Evolutionary conservation across 2,329 filamentous ascomycete genomes (phyloP).

Genomic region (Alternaria solani): DNA sequence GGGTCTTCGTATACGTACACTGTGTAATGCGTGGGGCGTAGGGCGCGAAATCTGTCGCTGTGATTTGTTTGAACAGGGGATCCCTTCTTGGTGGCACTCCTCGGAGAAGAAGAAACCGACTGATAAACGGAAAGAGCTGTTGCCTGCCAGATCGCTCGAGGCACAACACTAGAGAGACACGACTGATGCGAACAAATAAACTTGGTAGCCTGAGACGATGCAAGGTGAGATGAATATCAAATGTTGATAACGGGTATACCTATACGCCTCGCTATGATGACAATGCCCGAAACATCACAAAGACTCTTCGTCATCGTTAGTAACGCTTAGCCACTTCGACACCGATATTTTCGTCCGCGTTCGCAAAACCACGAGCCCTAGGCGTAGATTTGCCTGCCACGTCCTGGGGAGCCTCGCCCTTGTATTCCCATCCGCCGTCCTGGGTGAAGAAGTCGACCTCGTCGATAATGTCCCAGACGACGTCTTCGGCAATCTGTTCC

Average conservation of each 20-base stretch:
- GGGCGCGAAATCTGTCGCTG: background rate
- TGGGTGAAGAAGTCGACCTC: conserved; percentile 90
- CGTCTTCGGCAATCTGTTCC: conserved; percentile 94
- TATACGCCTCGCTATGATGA: conserved; percentile 16
- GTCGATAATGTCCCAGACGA: conserved; percentile 91
- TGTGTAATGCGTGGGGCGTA: background rate
- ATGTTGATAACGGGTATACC: conserved; percentile 17
- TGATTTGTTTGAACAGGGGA: background rate
- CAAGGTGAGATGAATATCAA: background rate
- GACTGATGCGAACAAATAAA: background rate
- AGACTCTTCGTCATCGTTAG: conserved; percentile 12
- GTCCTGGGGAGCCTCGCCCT: conserved; percentile 44
- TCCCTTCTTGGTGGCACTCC: background rate
- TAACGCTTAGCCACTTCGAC: conserved; percentile 49
- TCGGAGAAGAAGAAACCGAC: background rate
- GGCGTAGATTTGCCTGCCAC: conserved; percentile 47
- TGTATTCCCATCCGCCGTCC: conserved; percentile 62
- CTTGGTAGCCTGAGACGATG: background rate
- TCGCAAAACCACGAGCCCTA: conserved; percentile 48
- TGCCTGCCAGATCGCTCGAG: background rate
- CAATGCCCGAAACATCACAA: background rate
- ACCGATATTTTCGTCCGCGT: conserved; percentile 49
- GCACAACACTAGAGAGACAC: background rate
- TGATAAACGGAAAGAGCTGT: background rate
- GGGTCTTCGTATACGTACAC: background rate